Evolutionary conservation across 805 yeast species (phyloP), one percentile per base, ranked within the genome.

Genomic region (Henningerozyma blattae): DNA sequence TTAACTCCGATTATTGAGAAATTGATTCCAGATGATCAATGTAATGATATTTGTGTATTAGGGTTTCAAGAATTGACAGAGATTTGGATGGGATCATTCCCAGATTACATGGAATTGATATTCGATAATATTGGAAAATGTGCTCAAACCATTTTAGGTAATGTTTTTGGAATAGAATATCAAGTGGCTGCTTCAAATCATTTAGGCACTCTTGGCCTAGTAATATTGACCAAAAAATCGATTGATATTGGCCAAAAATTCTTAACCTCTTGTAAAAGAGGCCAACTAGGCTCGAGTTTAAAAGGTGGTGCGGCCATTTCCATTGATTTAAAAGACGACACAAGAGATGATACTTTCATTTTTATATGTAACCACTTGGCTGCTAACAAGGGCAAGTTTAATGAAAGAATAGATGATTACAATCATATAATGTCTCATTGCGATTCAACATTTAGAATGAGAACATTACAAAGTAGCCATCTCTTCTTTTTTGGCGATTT

Each of bases 401-500:
- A 69, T 42, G 59, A 62, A 27, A 62, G 97, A 29, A 73, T 79
- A 44, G 40, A 47, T 3, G 76, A 81, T 47, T 61, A 72, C 24
- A 43, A 56, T 22, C 54, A 59, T 3, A 55, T 83, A 3, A 62
- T 75, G 46, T 65, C 71, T 4, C 65, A 71, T 3, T 48, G 81
- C 31, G 72, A 67, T 35, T 31, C 31, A 10, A 43, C 42, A 18
- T 42, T 47, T 14, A 38, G 46, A 12, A 28, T 31, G 18, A 27
- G 34, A 16, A 38, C 40, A 22, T 76, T 80, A 47, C 68, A 66
- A 10, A 78, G 76, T 43, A 76, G 73, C 4, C 94, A 81, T 49
- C 56, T 77, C 4, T 78, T 86, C 47, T 53, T 86, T 34, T 58
- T 83, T 65, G 97, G 97, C 0, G 97, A 87, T 55, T 61, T 87